A percentile compares a stretch with the other conserved stretches of the same genome.
Evolutionary conservation across 306 rosid species (phyloP).

Genomic region (Cicer bijugum): DNA sequence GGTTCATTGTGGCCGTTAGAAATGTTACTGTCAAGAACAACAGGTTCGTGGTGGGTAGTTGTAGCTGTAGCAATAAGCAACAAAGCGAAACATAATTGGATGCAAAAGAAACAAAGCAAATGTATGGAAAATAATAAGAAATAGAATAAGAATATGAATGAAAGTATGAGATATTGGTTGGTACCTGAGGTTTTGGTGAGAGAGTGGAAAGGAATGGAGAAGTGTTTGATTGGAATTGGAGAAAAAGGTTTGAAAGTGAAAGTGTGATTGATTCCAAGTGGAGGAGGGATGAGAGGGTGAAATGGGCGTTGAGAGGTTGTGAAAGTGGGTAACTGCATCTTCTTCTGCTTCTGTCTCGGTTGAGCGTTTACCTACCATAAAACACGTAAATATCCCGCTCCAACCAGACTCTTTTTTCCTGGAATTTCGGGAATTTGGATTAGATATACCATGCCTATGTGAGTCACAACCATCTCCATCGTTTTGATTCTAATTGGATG

Average conservation of each 20-base stretch:
- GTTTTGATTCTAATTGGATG: too few relatives aligned
- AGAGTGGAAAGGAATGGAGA: constrained; percentile 44
- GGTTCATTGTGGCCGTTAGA: constrained; percentile 35
- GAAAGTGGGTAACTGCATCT: constrained; percentile 40
- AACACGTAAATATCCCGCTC: not conserved
- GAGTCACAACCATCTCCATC: too few relatives aligned
- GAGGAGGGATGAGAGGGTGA: constrained; percentile 36
- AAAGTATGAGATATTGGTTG: not conserved
- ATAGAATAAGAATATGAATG: not conserved
- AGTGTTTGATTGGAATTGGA: constrained; percentile 45
- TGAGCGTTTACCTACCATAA: not conserved
- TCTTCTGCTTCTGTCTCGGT: constrained; percentile 14
- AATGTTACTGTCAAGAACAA: constrained; percentile 44
- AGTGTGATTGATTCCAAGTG: constrained; percentile 34
- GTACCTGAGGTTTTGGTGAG: constrained; percentile 52
- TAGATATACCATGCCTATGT: too few relatives aligned
- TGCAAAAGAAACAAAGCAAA: not conserved
- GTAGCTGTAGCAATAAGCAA: constrained; percentile 47
- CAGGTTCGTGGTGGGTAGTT: constrained; percentile 50
- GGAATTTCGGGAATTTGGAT: too few relatives aligned
- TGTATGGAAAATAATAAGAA: not conserved
- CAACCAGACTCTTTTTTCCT: too few relatives aligned
- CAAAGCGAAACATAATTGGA: constrained; percentile 29
- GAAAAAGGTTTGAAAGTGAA: constrained; percentile 41
- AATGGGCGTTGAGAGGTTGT: constrained; percentile 47